Percentiles rank a stretch among this genome's conserved stretches.
Conservation (phyloP, 768 basidiomycete species). For the Zangia roseola region DNA sequence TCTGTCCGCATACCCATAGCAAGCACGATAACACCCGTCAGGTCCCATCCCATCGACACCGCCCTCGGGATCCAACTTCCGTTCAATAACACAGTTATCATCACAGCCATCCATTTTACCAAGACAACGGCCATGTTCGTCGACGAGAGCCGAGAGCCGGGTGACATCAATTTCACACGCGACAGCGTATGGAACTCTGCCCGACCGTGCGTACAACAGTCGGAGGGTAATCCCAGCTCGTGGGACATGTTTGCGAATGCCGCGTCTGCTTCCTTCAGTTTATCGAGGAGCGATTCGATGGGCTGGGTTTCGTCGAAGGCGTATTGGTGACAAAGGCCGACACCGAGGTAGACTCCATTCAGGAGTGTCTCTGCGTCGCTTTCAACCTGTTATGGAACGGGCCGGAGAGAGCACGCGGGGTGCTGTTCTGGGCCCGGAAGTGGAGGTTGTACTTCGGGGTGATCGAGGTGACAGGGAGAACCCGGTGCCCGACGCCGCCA, state of each 20-base stretch:
- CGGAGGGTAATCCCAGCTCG: background rate
- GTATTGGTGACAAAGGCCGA: constrained; percentile 36
- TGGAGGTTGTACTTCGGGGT: constrained; percentile 43
- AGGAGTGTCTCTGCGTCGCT: constrained; percentile 28
- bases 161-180: background rate
- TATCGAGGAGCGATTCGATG: background rate
- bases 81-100: too few relatives aligned
- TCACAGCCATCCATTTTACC: too few relatives aligned
- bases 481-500: constrained; percentile 45
- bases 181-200: background rate
- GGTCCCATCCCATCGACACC: too few relatives aligned
- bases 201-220: background rate
- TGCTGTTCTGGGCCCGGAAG: background rate
- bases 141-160: background rate
- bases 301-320: background rate
- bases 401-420: too few relatives aligned
- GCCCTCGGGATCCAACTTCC: too few relatives aligned
- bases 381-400: too few relatives aligned
- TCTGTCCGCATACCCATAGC: background rate
- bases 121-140: too few relatives aligned
- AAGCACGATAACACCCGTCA: too few relatives aligned
- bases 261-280: background rate
- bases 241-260: background rate
- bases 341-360: too few relatives aligned
- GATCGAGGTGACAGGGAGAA: constrained; percentile 39